Evolutionary conservation across 495 filamentous ascomycete species (phyloP), one percentile per base, ranked within the genome.

Genomic region (Penicillium cosmopolitanum): DNA sequence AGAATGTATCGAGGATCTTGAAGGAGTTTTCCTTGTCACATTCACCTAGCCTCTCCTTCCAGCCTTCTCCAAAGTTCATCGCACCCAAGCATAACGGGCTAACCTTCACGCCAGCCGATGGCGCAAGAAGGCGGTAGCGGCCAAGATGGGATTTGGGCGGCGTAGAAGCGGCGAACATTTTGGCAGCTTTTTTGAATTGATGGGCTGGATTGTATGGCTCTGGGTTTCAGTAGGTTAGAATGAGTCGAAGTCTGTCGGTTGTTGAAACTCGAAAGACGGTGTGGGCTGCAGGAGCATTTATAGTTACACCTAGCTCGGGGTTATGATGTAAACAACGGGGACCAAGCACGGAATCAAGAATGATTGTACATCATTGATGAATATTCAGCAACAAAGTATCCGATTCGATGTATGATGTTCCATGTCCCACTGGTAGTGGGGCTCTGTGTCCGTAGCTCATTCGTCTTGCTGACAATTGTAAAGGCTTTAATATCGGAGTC

Each of bases 1-100:
- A 85, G 76, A 84, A 90, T 65, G 76, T 83, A 66, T 92, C 88
- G 40, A 93, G 77, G 33, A 93, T 85, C 47, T 77, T 72, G 56
- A 88, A 84, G n/a, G 81, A 74, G 1, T 75, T 80, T 40, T 88
- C 79, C 61, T 90, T 84, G 64, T 77, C 78, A 60, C 86, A 87
- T 61, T 75, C 75, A 25, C 88, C 89, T 72, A 90, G 66, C 31
- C 74, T 55, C 1, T 63, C 64, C 21, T 58, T 64, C 82, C 80
- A 86, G 19, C 79, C 77, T 15, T 80, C 73, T 28, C 85, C 86
- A 61, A 89, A 85, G 60, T 80, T 86, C 85, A 89, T 88, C 18
- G 73, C 73, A 0, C 87, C 87, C 5, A 89, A 76, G 54, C 83
- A 85, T 36, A 89, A 64, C 13, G 85, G 86, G 65, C 78, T 83